Evolutionary conservation across 257 asterid genomes (phyloP), one percentile per base, ranked within the genome.

Genomic region (Capsicum rhomboideum): DNA sequence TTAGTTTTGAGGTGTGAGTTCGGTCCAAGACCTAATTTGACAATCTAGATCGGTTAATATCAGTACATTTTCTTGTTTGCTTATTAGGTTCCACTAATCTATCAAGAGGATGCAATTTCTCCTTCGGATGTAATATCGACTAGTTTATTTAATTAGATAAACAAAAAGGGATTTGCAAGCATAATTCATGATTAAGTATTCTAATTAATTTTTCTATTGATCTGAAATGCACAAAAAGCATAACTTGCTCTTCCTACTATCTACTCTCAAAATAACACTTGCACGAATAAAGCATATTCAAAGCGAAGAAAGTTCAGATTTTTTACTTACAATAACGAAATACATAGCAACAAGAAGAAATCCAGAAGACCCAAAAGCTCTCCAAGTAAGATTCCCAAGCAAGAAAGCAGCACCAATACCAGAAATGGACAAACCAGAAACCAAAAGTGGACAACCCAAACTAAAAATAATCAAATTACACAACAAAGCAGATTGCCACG

Each of bases 341-440:
- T 97, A 95, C 0, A 93, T 71, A 82, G 98, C 98, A 9, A 93
- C 98, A 71, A 97, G 94, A 83, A 97, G 91, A 88, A 93, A 97
- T 10, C 98, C 98, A 49, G 93, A 84, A 28, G 89, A 86, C 23
- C 90, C 91, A 89, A 97, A 95, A 77, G 98, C 97, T 54, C 98
- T 92, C 99, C 98, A 97, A 77, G 99, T 92, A 68, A 95, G 98
- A 59, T 92, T 87, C 1, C 97, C 99, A n/a, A 97, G 97, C 90
- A 92, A 90, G 93, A 94, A 97, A 61, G 99, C 98, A 53, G 99
- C 90, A 4, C 56, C 90, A 72, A 94, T 86, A 84, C 98, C 99
- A 29, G 97, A 83, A n/a, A 87, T 67, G n/a, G 99, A 97, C 79
- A 97, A 83, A 4, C 99, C 98, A 59, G 97, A 78, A 4, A 90